Evolutionary conservation across 164 flowering plant genomes (phyloP), one percentile per base, ranked within the genome.

Genomic region (Umbellularia californica): DNA sequence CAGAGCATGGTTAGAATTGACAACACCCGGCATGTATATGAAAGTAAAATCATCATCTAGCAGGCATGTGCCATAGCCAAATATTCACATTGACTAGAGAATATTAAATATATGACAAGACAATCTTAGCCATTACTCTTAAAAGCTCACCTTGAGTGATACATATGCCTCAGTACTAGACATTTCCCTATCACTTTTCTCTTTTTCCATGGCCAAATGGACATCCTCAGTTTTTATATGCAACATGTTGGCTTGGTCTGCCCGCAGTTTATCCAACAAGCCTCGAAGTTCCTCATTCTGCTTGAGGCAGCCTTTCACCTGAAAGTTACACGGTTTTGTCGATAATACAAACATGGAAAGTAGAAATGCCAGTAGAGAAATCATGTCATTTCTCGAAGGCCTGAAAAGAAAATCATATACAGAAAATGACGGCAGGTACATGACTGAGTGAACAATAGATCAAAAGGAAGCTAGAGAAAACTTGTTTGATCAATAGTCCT

Each of bases 301-400:
- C 81, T 87, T 85, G 11, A 95, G 88, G 76, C 97, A 91, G 69
- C 88, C 92, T 80, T 90, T 92, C 79, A 93, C 90, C 99, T 95
- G 82, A 67, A 77, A 67, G 60, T 70, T 35, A 27, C 70, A 74
- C 20, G 12, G 5, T 55, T 55, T 55, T 15, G 17, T 55, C 5
- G 0, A 55, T 17, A 3, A 55, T 15, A 23, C 27, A 70, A 19
- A 70, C 30, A 24, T 23, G 52, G 0, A 55, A 55, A 55, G 60
- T 13, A 19, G 5, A 55, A 55, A 55, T 2, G n/a, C 60, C 47
- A 52, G n/a, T 25, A 5, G 19, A 55, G 67, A 22, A 64, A 64
- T n/a, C 63, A 12, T 17, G 63, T 58, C 22, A 17, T 58, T 17
- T 58, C 22, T 58, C 63, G 5, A 58, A 17, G 63, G n/a, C 63